These are phyloP conservation scores for Penicillium sp. DNA, from an alignment of 2,329 filamentous ascomycete genomes.

Conservation along the genomic window DNA sequence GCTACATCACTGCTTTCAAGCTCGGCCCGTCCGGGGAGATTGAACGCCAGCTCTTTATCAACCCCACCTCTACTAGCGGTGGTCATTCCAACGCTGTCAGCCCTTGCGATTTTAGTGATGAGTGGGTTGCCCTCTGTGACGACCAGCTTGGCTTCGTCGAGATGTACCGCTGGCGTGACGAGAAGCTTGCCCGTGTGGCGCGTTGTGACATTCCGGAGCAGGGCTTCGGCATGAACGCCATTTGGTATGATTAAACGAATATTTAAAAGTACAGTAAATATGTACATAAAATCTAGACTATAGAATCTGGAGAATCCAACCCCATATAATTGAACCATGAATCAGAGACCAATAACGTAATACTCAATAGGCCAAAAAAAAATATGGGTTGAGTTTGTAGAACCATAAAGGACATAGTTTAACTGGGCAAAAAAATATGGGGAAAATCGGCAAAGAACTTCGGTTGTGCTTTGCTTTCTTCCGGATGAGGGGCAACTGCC, in stretches of 20 bases:
- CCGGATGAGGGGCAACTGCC: conserved; percentile 20
- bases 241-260: conserved; percentile 73
- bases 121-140: conserved; percentile 87
- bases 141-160: conserved; percentile 86
- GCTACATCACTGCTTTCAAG: conserved; percentile 79
- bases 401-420: neutral
- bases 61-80: conserved; percentile 81
- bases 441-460: conserved; percentile 24
- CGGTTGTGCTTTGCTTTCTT: conserved; percentile 25
- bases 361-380: neutral
- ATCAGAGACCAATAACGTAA: neutral
- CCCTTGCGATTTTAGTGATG: conserved; percentile 79
- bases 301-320: neutral
- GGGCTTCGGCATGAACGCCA: conserved; percentile 96
- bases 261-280: neutral
- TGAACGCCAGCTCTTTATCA: conserved; percentile 74
- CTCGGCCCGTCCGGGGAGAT: conserved; percentile 68
- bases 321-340: neutral
- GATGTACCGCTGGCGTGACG: conserved; percentile 82
- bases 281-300: conserved; percentile 4
- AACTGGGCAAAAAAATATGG: neutral
- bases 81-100: conserved; percentile 87
- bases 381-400: neutral
- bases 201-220: conserved; percentile 75
- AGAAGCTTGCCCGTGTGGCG: conserved; percentile 75